Conservation (phyloP, 306 rosid species). For the Prinsepia uniflora region DNA sequence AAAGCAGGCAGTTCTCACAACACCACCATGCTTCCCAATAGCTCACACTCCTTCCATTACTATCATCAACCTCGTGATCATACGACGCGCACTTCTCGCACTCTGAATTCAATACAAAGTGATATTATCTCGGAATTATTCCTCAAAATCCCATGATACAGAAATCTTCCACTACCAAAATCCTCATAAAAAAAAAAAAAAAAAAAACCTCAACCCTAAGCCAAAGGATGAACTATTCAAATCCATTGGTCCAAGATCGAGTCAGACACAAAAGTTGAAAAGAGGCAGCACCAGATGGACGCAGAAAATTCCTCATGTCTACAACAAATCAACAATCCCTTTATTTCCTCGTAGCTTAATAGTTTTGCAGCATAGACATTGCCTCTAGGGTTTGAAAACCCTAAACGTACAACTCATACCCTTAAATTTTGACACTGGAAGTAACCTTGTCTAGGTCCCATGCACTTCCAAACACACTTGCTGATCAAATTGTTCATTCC, state of each 20-base stretch:
- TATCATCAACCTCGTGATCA: neutral
- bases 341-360: neutral
- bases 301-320: neutral
- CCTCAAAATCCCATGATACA: neutral
- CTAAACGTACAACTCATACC: no score
- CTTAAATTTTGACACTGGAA: no score
- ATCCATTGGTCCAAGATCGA: neutral
- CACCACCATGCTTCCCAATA: no score
- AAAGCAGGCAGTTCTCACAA: no score
- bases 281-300: neutral
- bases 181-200: neutral
- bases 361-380: neutral
- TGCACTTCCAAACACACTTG: no score
- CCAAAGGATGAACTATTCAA: neutral
- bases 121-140: neutral
- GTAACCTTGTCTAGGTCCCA: no score
- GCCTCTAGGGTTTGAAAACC: slow-evolving; percentile 4
- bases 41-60: no score
- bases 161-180: neutral
- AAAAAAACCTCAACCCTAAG: neutral
- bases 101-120: neutral
- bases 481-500: no score
- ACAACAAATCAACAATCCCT: neutral
- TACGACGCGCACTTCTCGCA: neutral
- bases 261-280: neutral